These are phyloP conservation scores for Aspergillus novofumigatus DNA, from an alignment of 2,329 filamentous ascomycete species.

Conservation along the genomic window DNA sequence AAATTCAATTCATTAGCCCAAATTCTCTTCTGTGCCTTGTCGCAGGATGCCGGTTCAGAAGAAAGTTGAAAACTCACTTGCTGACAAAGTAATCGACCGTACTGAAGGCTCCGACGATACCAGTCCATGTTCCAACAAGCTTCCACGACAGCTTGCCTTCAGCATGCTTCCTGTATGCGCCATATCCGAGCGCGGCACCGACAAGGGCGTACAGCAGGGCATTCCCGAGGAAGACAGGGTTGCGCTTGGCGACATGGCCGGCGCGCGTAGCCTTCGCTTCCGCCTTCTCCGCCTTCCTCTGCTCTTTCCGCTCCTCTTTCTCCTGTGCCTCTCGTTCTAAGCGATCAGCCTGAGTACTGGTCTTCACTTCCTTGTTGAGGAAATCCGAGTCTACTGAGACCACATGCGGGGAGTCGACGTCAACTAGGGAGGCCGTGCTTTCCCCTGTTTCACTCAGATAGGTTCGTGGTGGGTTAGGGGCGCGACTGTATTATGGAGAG, in stretches of 20 bases:
- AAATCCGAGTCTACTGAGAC: slow-evolving; percentile 40
- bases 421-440: slow-evolving; percentile 41
- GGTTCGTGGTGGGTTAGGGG: slow-evolving; percentile 36
- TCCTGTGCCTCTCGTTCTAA: slow-evolving; percentile 33
- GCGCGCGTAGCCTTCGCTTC: slow-evolving; percentile 31
- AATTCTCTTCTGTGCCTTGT: neutral
- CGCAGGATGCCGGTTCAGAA: neutral
- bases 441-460: slow-evolving; percentile 36
- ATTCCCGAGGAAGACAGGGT: slow-evolving; percentile 47
- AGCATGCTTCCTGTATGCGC: slow-evolving; percentile 45
- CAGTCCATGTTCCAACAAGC: slow-evolving; percentile 40
- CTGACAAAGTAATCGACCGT: slow-evolving; percentile 47
- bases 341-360: slow-evolving; percentile 44
- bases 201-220: slow-evolving; percentile 40
- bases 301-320: slow-evolving; percentile 17
- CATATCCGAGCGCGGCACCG: slow-evolving; percentile 42
- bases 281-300: slow-evolving; percentile 23
- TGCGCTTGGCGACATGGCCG: slow-evolving; percentile 37
- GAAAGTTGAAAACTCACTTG: slow-evolving; percentile 37
- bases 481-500: slow-evolving; percentile 30
- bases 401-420: slow-evolving; percentile 47
- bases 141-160: slow-evolving; percentile 45
- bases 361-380: slow-evolving; percentile 41
- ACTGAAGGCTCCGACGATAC: slow-evolving; percentile 42
- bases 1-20: slow-evolving; percentile 11